Conservation (phyloP, 306 rosid species). For the Urtica urens region DNA sequence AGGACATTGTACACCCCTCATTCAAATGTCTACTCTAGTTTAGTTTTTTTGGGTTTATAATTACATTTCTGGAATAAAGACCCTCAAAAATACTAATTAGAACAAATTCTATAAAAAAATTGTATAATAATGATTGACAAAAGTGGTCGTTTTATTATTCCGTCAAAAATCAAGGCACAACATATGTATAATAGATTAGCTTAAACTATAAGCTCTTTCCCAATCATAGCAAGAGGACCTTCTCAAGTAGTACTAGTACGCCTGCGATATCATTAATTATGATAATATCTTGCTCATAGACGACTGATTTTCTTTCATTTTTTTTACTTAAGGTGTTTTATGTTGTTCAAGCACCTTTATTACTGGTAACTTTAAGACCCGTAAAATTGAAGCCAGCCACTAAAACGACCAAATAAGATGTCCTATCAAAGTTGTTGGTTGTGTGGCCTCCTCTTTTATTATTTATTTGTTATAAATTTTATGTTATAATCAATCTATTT, state of each 20-base stretch:
- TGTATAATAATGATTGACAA: neutral
- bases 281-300: neutral
- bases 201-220: conserved; percentile 21
- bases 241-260: neutral
- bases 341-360: neutral
- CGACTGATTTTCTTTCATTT: neutral
- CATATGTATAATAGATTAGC: conserved; percentile 3
- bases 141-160: conserved; percentile 9
- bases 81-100: no score
- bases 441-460: no score
- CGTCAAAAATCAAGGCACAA: conserved; percentile 14
- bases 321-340: neutral
- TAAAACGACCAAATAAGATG: neutral
- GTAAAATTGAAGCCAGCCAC: conserved; percentile 21
- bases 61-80: no score
- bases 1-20: no score
- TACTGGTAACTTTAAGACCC: conserved; percentile 16
- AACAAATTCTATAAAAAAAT: neutral
- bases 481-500: conserved; percentile 1
- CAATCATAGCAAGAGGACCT: conserved; percentile 1
- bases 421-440: neutral
- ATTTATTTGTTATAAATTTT: no score
- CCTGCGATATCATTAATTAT: conserved; percentile 1
- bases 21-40: no score
- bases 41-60: no score